Conservation (phyloP, 164 flowering plant species). For the Nymphaea colorata region DNA sequence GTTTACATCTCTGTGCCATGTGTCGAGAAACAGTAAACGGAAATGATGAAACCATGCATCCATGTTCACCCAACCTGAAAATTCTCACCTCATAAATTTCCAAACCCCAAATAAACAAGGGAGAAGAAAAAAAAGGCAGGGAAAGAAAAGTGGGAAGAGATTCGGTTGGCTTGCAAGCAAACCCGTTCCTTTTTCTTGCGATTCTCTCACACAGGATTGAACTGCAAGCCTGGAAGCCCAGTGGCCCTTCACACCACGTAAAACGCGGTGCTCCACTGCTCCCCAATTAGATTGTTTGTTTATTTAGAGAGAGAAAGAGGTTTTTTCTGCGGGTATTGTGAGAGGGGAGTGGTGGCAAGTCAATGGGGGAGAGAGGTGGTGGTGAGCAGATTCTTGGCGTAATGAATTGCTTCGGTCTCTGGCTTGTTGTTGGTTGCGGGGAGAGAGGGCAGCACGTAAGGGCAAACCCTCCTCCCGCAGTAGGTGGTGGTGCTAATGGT, state of each 20-base stretch:
- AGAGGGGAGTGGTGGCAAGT: neutral
- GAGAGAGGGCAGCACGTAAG: slow-evolving; percentile 2
- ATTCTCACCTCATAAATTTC: neutral
- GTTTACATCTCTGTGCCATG: neutral
- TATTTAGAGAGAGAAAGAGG: neutral
- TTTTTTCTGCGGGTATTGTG: neutral
- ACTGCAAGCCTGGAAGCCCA: neutral
- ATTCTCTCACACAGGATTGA: neutral
- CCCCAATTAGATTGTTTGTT: neutral
- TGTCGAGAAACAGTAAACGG: too few species aligned
- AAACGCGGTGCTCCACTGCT: slow-evolving; percentile 23
- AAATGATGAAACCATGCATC: neutral
- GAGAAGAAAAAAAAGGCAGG: neutral
- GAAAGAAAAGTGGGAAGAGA: neutral
- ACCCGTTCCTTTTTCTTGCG: neutral
- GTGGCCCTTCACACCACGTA: slow-evolving; percentile 21
- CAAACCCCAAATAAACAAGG: too few species aligned
- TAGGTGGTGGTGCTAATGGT: neutral
- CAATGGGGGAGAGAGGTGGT: neutral
- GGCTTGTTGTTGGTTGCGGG: neutral
- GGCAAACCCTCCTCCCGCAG: slow-evolving; percentile 6
- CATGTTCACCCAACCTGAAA: neutral
- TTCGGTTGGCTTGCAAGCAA: neutral
- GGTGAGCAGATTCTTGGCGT: neutral
- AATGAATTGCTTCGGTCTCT: neutral